These are phyloP conservation scores for Kurtzmaniella fragi DNA, from an alignment of 805 yeast genomes.

Conservation along the genomic window DNA sequence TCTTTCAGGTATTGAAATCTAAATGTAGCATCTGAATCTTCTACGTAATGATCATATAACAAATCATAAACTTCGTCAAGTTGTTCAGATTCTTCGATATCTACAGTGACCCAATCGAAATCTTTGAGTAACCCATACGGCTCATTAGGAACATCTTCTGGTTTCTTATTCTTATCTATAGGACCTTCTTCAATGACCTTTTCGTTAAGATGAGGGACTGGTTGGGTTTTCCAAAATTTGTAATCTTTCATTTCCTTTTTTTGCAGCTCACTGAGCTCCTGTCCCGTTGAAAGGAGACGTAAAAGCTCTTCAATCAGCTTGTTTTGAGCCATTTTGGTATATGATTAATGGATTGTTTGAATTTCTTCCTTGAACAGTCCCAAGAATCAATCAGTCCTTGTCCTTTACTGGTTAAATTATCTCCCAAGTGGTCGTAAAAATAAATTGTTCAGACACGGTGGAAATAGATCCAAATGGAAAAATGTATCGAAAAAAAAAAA, in stretches of 20 bases:
- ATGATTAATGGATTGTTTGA: neutral
- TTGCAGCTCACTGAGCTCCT: constrained; percentile 51
- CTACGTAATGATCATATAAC: constrained; percentile 87
- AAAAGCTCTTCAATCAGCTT: constrained; percentile 58
- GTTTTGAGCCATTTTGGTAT: constrained; percentile 5
- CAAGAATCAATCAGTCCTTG: too few species aligned
- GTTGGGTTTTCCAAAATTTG: constrained; percentile 98
- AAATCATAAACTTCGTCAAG: constrained; percentile 75
- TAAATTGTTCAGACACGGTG: neutral
- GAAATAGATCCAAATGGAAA: neutral
- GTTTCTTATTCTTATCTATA: constrained; percentile 61
- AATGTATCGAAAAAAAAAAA: neutral
- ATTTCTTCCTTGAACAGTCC: neutral
- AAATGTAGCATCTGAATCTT: constrained; percentile 87
- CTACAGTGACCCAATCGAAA: constrained; percentile 86
- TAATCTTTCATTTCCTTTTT: constrained; percentile 79
- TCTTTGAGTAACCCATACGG: constrained; percentile 72
- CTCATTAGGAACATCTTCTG: constrained; percentile 63
- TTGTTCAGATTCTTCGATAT: constrained; percentile 47
- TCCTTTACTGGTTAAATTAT: constrained; percentile 8
- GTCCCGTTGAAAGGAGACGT: constrained; percentile 47
- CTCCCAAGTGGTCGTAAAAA: neutral
- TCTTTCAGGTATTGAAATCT: constrained; percentile 82
- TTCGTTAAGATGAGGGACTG: constrained; percentile 78
- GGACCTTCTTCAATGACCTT: constrained; percentile 69